A percentile compares a stretch with the other conserved stretches of the same genome.
Evolutionary conservation across 257 asterid genomes (phyloP).

Genomic region (Anisodus tanguticus): DNA sequence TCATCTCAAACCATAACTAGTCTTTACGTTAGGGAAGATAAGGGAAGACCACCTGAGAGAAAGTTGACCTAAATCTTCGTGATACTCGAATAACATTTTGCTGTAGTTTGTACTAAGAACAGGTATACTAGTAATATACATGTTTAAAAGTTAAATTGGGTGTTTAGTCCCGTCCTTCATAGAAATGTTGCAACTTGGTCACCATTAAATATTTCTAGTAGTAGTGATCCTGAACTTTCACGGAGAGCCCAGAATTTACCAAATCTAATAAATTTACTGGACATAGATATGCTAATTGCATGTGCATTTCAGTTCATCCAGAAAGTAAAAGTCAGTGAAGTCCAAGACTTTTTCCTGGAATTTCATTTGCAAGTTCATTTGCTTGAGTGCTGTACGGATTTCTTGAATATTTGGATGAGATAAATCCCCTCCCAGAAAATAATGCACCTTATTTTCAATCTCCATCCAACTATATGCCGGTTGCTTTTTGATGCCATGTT

Average conservation of each 20-base stretch:
- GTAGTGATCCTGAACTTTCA: not conserved
- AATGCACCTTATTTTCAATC: conserved; percentile 29
- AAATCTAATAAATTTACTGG: not conserved
- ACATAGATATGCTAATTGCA: not conserved
- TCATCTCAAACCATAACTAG: too few relatives aligned
- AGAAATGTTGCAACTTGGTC: not conserved
- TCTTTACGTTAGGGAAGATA: too few relatives aligned
- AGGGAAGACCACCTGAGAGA: too few relatives aligned
- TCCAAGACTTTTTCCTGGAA: conserved; percentile 4
- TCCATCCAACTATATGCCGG: conserved; percentile 40
- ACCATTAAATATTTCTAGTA: not conserved
- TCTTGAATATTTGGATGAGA: conserved; percentile 32
- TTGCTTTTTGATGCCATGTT: conserved; percentile 32
- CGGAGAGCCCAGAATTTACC: not conserved
- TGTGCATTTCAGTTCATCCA: not conserved
- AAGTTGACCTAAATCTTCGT: too few relatives aligned
- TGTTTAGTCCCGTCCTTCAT: too few relatives aligned
- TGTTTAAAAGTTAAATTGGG: too few relatives aligned
- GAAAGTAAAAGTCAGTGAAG: not conserved
- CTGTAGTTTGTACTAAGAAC: too few relatives aligned
- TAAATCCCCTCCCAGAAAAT: conserved; percentile 33
- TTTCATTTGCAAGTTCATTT: conserved; percentile 36
- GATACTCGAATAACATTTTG: too few relatives aligned
- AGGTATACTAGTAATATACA: too few relatives aligned
- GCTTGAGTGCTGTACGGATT: conserved; percentile 30